phyloP scores from a whole-genome alignment of 768 basidiomycete genomes.

The Lactifluus rugatus region DNA sequence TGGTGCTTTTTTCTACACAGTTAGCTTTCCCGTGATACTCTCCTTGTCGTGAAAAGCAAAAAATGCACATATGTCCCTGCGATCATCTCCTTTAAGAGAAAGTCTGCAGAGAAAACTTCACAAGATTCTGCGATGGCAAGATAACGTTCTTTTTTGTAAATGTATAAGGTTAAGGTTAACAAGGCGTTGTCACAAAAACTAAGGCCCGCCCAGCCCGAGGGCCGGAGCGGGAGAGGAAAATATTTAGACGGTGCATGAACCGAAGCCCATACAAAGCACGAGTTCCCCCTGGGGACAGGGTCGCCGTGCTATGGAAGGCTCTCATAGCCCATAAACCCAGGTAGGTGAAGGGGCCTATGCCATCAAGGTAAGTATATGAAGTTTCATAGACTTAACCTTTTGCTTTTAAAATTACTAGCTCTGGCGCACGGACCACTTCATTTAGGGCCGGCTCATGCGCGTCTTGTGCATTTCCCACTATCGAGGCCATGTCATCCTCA shows the following conservation, averaged over 20 bases:
- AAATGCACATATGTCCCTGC: no score
- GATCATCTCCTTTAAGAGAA: no score
- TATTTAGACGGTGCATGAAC: constrained; percentile 74
- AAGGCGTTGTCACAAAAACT: constrained; percentile 21
- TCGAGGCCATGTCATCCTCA: no score
- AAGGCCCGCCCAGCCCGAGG: constrained; percentile 28
- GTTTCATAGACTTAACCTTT: neutral
- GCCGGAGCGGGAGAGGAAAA: constrained; percentile 65
- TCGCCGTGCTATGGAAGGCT: constrained; percentile 25
- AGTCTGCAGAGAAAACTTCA: no score
- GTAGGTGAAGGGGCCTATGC: constrained; percentile 24
- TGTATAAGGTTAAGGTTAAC: constrained; percentile 34
- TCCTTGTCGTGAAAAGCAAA: no score
- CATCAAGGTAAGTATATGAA: constrained; percentile 27
- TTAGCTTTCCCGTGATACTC: neutral
- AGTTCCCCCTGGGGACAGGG: constrained; percentile 23
- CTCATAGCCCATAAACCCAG: constrained; percentile 23
- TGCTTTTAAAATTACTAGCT: constrained; percentile 2
- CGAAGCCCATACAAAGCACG: constrained; percentile 41
- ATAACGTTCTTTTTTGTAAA: no score
- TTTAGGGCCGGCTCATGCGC: constrained; percentile 6
- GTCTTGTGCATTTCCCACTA: no score
- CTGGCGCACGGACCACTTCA: constrained; percentile 20
- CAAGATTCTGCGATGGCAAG: no score
- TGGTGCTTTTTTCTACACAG: neutral